Conservation (phyloP, 2,329 filamentous ascomycete genomes). For the Monosporascus sp. region DNA sequence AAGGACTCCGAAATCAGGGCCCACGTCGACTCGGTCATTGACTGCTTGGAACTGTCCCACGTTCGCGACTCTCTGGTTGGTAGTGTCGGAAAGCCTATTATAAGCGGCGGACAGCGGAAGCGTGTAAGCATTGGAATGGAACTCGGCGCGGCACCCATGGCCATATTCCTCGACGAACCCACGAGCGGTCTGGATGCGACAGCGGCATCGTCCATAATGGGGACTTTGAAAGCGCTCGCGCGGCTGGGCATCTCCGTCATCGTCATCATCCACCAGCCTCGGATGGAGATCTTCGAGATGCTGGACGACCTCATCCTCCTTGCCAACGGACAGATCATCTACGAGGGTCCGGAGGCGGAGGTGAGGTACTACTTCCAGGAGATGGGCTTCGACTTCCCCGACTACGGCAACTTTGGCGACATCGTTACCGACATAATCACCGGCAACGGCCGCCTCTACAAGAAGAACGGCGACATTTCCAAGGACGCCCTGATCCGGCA, state of each 20-base stretch:
- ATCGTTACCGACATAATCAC: slow-evolving; percentile 58
- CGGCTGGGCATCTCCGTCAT: slow-evolving; percentile 52
- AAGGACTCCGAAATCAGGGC: slow-evolving; percentile 41
- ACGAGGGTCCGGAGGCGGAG: slow-evolving; percentile 41
- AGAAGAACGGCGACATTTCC: slow-evolving; percentile 38
- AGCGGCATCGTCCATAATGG: slow-evolving; percentile 51
- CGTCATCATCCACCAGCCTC: slow-evolving; percentile 56
- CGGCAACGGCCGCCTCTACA: slow-evolving; percentile 49
- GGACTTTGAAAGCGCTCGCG: slow-evolving; percentile 47
- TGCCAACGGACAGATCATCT: slow-evolving; percentile 49
- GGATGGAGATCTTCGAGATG: slow-evolving; percentile 52
- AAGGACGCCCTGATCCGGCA: slow-evolving; percentile 44
- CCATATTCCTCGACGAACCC: slow-evolving; percentile 49
- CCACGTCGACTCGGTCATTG: slow-evolving; percentile 52
- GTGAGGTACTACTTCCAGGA: slow-evolving; percentile 46
- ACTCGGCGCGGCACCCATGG: slow-evolving; percentile 51
- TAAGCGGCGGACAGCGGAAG: slow-evolving; percentile 54
- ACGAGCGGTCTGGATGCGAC: slow-evolving; percentile 51
- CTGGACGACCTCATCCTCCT: slow-evolving; percentile 53
- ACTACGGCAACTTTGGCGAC: slow-evolving; percentile 49
- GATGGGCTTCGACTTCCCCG: slow-evolving; percentile 46
- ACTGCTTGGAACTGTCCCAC: slow-evolving; percentile 47
- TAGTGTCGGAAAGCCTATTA: slow-evolving; percentile 43
- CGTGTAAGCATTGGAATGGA: slow-evolving; percentile 56
- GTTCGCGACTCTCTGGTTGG: slow-evolving; percentile 48